These are phyloP conservation scores for Corchorus capsularis DNA, from an alignment of 345 rosid species.

Conservation along the genomic window DNA sequence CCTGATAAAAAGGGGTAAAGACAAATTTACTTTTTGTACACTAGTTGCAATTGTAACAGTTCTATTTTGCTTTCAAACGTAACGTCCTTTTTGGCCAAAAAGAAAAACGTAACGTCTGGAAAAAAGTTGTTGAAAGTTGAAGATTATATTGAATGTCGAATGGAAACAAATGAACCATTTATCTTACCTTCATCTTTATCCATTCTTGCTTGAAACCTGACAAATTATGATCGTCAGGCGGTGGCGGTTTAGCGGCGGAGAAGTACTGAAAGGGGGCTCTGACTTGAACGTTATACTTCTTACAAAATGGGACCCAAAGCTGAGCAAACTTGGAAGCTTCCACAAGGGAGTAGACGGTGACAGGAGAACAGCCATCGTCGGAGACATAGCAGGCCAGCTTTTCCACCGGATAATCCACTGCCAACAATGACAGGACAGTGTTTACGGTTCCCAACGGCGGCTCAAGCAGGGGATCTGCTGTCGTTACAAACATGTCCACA, in stretches of 20 bases:
- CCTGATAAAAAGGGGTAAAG: conserved; percentile 27
- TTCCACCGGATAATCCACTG: conserved; percentile 44
- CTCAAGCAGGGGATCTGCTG: too few relatives aligned
- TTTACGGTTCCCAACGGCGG: neutral
- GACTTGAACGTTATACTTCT: conserved; percentile 33
- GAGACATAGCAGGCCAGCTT: conserved; percentile 59
- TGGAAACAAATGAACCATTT: neutral
- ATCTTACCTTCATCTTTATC: conserved; percentile 46
- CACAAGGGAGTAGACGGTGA: conserved; percentile 39
- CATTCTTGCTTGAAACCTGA: conserved; percentile 43
- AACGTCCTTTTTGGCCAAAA: too few relatives aligned
- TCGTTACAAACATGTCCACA: too few relatives aligned
- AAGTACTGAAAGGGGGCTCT: conserved; percentile 60
- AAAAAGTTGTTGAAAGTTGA: neutral
- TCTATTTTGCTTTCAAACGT: neutral
- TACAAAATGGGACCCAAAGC: conserved; percentile 55
- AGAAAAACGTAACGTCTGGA: too few relatives aligned
- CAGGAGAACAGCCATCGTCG: conserved; percentile 50
- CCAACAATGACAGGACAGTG: too few relatives aligned
- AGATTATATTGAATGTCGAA: neutral
- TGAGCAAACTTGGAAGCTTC: conserved; percentile 48
- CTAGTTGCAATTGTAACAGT: neutral
- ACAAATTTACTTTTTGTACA: neutral
- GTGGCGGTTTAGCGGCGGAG: neutral
- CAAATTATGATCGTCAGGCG: neutral